Evolutionary conservation across 106 monocot genomes (phyloP), one percentile per base, ranked within the genome.

Genomic region (Allium cepa): DNA sequence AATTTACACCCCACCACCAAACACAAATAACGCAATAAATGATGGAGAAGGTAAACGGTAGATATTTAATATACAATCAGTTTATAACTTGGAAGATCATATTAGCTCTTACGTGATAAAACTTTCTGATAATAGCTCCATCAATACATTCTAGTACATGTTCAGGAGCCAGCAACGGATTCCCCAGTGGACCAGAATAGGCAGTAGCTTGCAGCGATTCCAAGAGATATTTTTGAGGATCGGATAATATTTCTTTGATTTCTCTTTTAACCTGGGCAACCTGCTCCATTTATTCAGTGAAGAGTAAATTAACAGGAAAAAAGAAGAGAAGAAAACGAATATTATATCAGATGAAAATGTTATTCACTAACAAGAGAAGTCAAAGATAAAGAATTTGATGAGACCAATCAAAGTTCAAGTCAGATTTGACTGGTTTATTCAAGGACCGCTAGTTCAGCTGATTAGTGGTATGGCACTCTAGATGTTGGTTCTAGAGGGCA

Each of bases 141-240:
- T 94, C 67, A 36, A 87, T 71, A 64, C 61, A 77, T 72, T 82
- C 68, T n/a, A 90, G 59, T 53, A 50, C 84, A 17, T 52, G 11
- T 56, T 85, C 75, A 69, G 88, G 76, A 8, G 81, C 81, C 58
- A 86, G 47, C 55, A 89, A 53, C 26, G 89, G 86, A n/a, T 86
- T 89, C 26, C 71, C 83, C 17, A 94, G 57, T 15, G 89, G 76
- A 78, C 93, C 89, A 57, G 86, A 75, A 68, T 81, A 94, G 60
- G 81, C 82, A 75, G 66, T 16, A 77, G 64, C 71, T 59, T 90
- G 85, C 75, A 90, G 84, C 7, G 81, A 66, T 63, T 94, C 93
- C 16, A 82, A 56, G 49, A 94, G 82, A 76, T 72, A 87, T 46
- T 75, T 77, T 68, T 83, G 84, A 46, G 94, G 87, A 64, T 94